Base-by-base conservation (phyloP, 768 basidiomycete genomes). In the Nidularia sp. region DNA sequence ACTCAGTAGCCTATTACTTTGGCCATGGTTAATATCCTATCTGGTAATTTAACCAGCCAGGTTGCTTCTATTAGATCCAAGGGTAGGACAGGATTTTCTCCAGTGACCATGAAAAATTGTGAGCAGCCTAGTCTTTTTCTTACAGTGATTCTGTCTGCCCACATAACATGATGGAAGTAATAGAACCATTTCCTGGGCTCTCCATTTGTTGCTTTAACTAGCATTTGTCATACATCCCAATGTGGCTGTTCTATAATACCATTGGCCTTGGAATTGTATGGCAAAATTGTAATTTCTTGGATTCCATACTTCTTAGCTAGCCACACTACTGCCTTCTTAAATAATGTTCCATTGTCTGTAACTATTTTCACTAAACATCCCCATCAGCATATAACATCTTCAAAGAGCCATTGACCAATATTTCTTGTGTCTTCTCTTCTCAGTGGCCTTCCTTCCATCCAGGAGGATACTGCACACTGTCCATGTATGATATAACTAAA, bases 371-470 rank as follows among this genome's bases (percentile, higher is more conserved):
- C 15, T 0, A 74, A 15, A 13, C 66, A 61, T 2, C 74, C 76
- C 75, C 74, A 78, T 31, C 64, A 33, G 45, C 64, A 68, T 0
- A 70, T 55, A 3, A 72, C 62, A 8, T 73, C 66, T 53, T 64
- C 58, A 6, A 61, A 62, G 0, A 67, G 34, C 60, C 61, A 70
- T 3, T 50, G 46, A 0, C 54, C 64, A 8, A 70, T 55, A 0
- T 56, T 47, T 9, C 46, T 48, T 0, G 53, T 62, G 13, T 46
- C 63, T 25, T 68, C 62, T 1, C 55, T 51, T 48, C 49, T 52
- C 1, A 66, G 15, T 0, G 61, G 50, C 34, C 57, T 46, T 1
- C 52, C 64, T 55, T 70, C 66, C 3, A 53, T 53, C 53, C 56
- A 67, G 9, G 54, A 49, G 0, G 58, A 51, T 0, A 69, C 25